Evolutionary conservation across 2,329 filamentous ascomycete species (phyloP).

Genomic region (Tolypocladium pustulatum): DNA sequence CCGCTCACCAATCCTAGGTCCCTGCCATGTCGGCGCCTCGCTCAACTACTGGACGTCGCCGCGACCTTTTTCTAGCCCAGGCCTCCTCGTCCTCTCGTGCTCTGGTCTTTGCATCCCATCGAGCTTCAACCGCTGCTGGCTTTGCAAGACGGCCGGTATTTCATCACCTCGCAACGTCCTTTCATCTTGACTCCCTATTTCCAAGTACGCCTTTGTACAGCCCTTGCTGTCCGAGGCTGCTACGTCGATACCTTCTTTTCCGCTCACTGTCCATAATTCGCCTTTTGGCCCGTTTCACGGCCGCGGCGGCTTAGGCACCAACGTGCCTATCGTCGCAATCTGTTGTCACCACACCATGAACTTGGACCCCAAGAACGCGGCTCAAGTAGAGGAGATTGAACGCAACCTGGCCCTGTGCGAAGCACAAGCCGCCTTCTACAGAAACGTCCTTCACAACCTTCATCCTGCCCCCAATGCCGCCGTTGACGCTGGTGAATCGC

Average conservation of each 20-base stretch:
- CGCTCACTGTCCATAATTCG: neutral
- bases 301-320: neutral
- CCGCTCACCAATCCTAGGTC: neutral
- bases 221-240: neutral
- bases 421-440: neutral
- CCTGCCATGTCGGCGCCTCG: neutral
- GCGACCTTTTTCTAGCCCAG: neutral
- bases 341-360: neutral
- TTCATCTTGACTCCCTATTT: neutral
- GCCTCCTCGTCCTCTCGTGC: neutral
- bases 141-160: neutral
- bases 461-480: neutral
- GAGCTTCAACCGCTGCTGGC: neutral
- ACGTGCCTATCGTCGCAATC: neutral
- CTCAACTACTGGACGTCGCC: neutral
- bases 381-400: conserved; percentile 1
- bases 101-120: neutral
- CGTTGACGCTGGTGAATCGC: neutral
- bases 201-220: neutral
- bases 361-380: neutral
- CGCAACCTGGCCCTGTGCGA: neutral
- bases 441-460: neutral
- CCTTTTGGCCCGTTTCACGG: neutral
- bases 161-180: neutral
- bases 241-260: neutral